Conservation (phyloP, 192 early-diverging fungal genomes). For the Backusella macrospora region DNA sequence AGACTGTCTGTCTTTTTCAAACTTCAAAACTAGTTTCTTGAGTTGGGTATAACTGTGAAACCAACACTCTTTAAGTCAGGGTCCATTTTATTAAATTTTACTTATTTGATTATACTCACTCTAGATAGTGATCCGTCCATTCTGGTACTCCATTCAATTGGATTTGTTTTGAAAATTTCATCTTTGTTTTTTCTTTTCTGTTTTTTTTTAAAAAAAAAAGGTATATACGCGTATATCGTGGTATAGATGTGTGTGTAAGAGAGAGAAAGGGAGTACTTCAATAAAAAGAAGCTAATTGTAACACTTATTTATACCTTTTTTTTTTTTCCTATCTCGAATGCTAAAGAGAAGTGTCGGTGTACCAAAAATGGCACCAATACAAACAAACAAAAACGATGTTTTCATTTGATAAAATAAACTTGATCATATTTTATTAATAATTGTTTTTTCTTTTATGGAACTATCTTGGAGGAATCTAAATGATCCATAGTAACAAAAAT, state of each 20-base stretch:
- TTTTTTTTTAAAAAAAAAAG: background rate
- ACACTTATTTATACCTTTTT: background rate
- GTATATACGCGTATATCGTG: background rate
- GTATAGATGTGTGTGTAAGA: background rate
- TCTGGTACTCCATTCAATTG: slow-evolving; percentile 80
- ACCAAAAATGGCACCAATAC: background rate
- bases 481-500: slow-evolving; percentile 1
- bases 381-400: slow-evolving; percentile 3
- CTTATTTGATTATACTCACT: slow-evolving; percentile 38
- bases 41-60: slow-evolving; percentile 65
- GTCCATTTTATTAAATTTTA: background rate
- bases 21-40: slow-evolving; percentile 76
- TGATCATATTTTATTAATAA: slow-evolving; percentile 13
- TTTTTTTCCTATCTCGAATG: background rate
- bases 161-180: slow-evolving; percentile 86
- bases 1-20: slow-evolving; percentile 59
- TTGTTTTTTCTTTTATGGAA: slow-evolving; percentile 13
- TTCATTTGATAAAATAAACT: slow-evolving; percentile 1
- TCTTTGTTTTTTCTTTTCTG: background rate
- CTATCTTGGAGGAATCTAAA: slow-evolving; percentile 1
- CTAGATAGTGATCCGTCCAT: slow-evolving; percentile 67
- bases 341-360: slow-evolving; percentile 2
- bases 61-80: background rate
- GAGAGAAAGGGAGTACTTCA: background rate
- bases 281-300: background rate